Base-by-base conservation (phyloP, 192 early-diverging fungal species). In the Lunasporangiospora selenospora region DNA sequence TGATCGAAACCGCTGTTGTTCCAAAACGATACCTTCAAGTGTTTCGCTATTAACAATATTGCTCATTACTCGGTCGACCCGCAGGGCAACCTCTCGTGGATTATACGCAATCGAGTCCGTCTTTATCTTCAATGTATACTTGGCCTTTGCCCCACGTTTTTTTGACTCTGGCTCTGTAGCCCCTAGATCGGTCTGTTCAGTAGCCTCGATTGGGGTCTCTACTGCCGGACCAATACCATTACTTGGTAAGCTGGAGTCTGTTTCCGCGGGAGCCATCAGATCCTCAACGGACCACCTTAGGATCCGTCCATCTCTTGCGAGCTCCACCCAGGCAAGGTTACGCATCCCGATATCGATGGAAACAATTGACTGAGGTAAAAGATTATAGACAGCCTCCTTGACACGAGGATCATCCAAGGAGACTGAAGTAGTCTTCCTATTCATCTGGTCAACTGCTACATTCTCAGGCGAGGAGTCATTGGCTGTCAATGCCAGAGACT, bases 291-390 rank as follows among this genome's bases (percentile, higher is more conserved):
- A 27, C 82, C 82, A 84, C 4, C 65, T 54, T 26, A 77, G 33
- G 6, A 84, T 76, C 16, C 66, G 40, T 0, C 58, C 41, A 10
- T 79, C 56, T 13, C 19, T 58, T 7, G 71, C 55, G 11, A 84
- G 19, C 30, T 79, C 66, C 4, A 77, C 78, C 73, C 78, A 81
- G 1, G 82, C 82, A 0, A 84, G 54, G 50, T 84, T 84, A 18
- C 82, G 80, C 40, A 81, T 78, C 0, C 82, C 82, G 15, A 84
- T 45, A 48, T 84, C 82, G 45, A 84, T 62, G 1, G 82, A 84
- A 18, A 84, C 37, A 0, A 84, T 69, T 0, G 75, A 76, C 15
- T 39, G 37, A 9, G 65, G 65, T 0, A 79, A 30, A 4, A 52
- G 13, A 3, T 13, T 15, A 4, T 16, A 26, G 3, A 13, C 19